Conservation (phyloP, 2,329 filamentous ascomycete genomes). For the Cladosporium sp. region DNA sequence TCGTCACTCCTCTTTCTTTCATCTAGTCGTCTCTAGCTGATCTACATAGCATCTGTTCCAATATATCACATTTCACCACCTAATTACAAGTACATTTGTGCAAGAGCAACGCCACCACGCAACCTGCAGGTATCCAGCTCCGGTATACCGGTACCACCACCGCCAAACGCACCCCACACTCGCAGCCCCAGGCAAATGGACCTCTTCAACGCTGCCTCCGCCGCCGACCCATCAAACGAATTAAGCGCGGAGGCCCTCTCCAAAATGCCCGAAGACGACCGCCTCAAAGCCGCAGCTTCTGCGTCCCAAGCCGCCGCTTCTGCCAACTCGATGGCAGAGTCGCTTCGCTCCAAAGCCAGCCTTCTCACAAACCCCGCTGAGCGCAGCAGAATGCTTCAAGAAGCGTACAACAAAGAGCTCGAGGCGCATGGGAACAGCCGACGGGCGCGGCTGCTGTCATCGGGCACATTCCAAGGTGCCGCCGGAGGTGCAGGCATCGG, state of each 20-base stretch:
- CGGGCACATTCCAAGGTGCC: conserved; percentile 36
- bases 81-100: too few relatives aligned
- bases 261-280: conserved; percentile 8
- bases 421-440: conserved; percentile 27
- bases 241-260: not conserved
- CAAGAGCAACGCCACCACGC: too few relatives aligned
- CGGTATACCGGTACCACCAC: too few relatives aligned
- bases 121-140: too few relatives aligned
- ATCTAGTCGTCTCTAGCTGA: too few relatives aligned
- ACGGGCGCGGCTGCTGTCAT: conserved; percentile 22
- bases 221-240: not conserved
- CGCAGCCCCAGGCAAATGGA: too few relatives aligned
- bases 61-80: too few relatives aligned
- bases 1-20: too few relatives aligned
- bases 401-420: conserved; percentile 28
- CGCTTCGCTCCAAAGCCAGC: conserved; percentile 19
- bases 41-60: too few relatives aligned
- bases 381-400: conserved; percentile 23
- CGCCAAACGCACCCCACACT: too few relatives aligned
- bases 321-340: not conserved
- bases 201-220: too few relatives aligned
- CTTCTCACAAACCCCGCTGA: conserved; percentile 20
- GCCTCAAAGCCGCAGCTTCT: conserved; percentile 4
- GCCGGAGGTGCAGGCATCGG: conserved; percentile 39
- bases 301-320: conserved; percentile 6